These are phyloP conservation scores for Ganoderma meredithae DNA, from an alignment of 1,284 basidiomycete genomes.

Conservation along the genomic window DNA sequence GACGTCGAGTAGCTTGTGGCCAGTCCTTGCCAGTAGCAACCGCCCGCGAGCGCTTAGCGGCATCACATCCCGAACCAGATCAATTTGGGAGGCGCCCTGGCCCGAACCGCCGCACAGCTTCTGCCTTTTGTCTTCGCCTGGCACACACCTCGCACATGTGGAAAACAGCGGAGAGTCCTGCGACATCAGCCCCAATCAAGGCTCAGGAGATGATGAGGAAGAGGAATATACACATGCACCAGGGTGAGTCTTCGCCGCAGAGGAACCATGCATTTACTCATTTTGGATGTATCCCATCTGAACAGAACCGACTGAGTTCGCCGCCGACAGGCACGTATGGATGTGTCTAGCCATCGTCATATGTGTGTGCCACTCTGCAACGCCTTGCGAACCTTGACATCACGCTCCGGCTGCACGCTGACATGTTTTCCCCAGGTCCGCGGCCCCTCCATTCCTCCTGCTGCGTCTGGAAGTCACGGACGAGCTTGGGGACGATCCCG, in stretches of 20 bases:
- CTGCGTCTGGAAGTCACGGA: not conserved
- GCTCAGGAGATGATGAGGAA: not conserved
- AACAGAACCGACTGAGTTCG: not conserved
- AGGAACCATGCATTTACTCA: not conserved
- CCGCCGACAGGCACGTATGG: not conserved
- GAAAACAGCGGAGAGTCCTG: not conserved
- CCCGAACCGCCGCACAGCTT: not conserved
- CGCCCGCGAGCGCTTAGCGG: not conserved
- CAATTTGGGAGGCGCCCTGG: not conserved
- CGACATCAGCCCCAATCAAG: not conserved
- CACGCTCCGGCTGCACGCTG: not conserved
- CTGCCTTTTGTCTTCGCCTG: not conserved
- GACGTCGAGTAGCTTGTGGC: not conserved
- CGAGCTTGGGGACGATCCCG: not conserved
- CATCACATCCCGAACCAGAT: not conserved
- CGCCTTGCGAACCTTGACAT: not conserved
- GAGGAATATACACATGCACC: not conserved
- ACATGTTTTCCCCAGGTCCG: not conserved
- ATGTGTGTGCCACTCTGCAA: not conserved
- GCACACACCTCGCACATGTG: not conserved
- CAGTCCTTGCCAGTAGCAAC: not conserved
- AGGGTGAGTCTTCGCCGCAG: not conserved
- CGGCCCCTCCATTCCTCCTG: not conserved
- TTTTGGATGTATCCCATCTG: not conserved
- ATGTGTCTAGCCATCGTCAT: not conserved